Base-by-base conservation (phyloP, 805 yeast species). In the Pichia nanzhaoensis region DNA sequence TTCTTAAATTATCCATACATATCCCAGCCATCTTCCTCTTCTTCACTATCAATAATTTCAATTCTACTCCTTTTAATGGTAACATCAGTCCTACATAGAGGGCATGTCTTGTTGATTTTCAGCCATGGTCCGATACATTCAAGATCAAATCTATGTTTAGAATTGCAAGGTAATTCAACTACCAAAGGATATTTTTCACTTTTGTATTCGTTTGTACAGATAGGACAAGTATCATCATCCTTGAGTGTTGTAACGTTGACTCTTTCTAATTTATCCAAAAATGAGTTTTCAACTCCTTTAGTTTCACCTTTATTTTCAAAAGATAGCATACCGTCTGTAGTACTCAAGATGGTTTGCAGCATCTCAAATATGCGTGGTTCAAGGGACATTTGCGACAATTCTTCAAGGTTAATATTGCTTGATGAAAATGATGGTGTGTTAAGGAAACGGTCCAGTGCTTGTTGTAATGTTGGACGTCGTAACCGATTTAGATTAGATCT, bases 41-140 rank as follows among this genome's bases (percentile, higher is more conserved):
- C 84, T 43, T 78, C 80, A 10, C 75, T 75, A 18, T 68, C 72
- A 14, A 64, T 66, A 14, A 61, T 58, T 48, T 45, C 48, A 43
- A 54, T 60, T 12, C 55, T 66, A 59, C 54, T 64, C 60, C 66
- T 75, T 67, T 66, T 75, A 42, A 70, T 75, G 18, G 75, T 60
- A 21, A 90, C 77, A 56, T 88, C 82, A 49, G 74, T 78, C 51
- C 98, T 71, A 59, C 97, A 91, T 55, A 91, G 63, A 0, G 98
- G 98, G 58, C 98, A 90, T 0, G 87, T 82, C 1, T 75, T 67
- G 54, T 83, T 78, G 42, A 79, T 68, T 51, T 78, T 76, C 42
- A 91, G 69, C 98, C 98, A 90, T 0, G 95, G 93, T 0, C 84
- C 82, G 33, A 91, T 80, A 60, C 97, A 90, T 53, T 91, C 97